Base-by-base conservation (phyloP, 768 basidiomycete genomes). In the Inosperma sp. region DNA sequence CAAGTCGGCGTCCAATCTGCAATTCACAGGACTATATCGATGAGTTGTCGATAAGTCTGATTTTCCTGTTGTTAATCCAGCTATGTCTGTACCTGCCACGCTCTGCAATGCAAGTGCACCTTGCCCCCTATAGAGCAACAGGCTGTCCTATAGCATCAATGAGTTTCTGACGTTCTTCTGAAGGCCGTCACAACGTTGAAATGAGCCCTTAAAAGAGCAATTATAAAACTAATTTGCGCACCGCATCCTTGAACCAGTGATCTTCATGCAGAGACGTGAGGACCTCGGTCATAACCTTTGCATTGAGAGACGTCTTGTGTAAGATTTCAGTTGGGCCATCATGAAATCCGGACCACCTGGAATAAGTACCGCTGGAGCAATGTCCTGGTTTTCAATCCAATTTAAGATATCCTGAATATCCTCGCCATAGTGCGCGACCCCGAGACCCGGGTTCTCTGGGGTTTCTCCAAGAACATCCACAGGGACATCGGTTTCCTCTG, bases 401-500 rank as follows among this genome's bases (percentile, higher is more conserved):
- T 43, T 0, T n/a, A 43, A 10, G 14, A 43, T 8, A 2, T 43
- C 42, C 9, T 14, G 4, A 17, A 43, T 43, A 6, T 4, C 13
- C 0, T 44, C 9, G 27, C 27, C 43, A 21, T 44, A 44, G 4
- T 44, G 43, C 10, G 31, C 43, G 10, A 44, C 29, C 0, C 27
- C 43, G 4, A 44, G 43, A 31, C 29, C 43, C 8, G n/a, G 41
- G 26, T 43, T 43, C 41, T 43, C n/a, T 43, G 41, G 25, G n/a
- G 41, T 3, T 43, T 31, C 43, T 30, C 29, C 27, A 44, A 30
- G 9, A 19, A 31, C 13, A 14, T 31, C 29, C 6, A 31, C 43
- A 31, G 43, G 12, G 19, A 44, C 43, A 19, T 9, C 3, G 1
- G 7, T 21, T 14, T 21, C 25, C 2, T 29, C 41, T n/a, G 5